A percentile compares a stretch with the other conserved stretches of the same genome.
Conservation (phyloP, 2,329 filamentous ascomycete genomes). For the Monilinia fructicola region DNA sequence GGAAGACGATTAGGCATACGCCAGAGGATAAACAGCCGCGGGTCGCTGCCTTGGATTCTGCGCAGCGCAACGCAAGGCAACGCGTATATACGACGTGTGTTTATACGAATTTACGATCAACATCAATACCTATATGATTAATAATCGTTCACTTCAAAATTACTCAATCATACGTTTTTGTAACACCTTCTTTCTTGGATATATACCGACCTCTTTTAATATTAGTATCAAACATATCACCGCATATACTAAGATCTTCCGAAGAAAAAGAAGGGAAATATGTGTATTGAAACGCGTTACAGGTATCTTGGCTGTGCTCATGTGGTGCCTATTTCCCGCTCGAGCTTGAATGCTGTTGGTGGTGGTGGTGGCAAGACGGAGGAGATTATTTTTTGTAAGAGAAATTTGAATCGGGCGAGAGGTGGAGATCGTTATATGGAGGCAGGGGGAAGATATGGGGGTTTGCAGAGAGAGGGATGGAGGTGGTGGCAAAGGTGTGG, state of each 20-base stretch:
- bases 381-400: neutral
- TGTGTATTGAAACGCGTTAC: constrained; percentile 1
- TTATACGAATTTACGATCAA: no score
- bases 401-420: neutral
- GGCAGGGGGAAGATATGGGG: neutral
- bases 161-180: no score
- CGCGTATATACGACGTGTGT: no score
- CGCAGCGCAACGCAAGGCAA: no score
- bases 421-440: neutral
- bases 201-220: no score
- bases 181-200: no score
- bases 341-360: neutral
- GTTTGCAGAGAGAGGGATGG: neutral
- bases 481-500: neutral
- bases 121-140: no score
- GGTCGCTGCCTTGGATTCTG: no score
- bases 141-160: no score
- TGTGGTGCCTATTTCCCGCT: neutral
- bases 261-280: neutral
- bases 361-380: neutral
- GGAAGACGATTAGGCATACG: no score
- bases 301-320: neutral
- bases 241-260: neutral
- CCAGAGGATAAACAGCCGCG: no score
- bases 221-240: neutral